These are phyloP conservation scores for Ascobolus immersus DNA, from an alignment of 495 filamentous ascomycete genomes.

Conservation along the genomic window DNA sequence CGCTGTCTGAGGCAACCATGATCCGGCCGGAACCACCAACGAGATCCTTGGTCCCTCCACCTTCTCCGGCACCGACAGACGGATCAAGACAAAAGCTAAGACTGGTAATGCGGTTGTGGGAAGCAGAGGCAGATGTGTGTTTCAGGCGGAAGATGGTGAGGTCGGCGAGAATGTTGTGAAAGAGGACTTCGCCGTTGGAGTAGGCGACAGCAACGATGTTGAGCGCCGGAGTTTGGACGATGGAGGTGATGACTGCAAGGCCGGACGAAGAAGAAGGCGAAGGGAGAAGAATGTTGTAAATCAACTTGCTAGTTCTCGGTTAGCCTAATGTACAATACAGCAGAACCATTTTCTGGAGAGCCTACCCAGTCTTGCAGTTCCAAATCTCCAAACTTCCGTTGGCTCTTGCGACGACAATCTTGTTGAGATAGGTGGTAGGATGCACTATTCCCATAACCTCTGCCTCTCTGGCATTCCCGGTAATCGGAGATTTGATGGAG, in stretches of 20 bases:
- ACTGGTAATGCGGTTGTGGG: conserved; percentile 31
- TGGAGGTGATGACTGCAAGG: conserved; percentile 50
- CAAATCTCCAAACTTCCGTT: conserved; percentile 90
- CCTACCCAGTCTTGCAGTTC: conserved; percentile 61
- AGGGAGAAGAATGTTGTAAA: conserved; percentile 59
- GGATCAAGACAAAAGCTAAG: conserved; percentile 83
- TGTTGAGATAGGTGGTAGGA: conserved; percentile 59
- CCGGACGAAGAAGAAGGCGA: conserved; percentile 20
- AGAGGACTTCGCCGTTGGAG: conserved; percentile 44
- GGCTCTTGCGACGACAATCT: conserved; percentile 60
- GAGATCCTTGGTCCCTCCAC: conserved; percentile 44
- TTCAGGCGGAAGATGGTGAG: conserved; percentile 39
- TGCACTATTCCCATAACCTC: conserved; percentile 10
- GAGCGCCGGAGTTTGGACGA: conserved; percentile 58
- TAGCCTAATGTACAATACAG: background rate
- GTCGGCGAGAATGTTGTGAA: conserved; percentile 59
- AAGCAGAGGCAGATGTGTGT: conserved; percentile 23
- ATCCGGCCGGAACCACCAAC: conserved; percentile 57
- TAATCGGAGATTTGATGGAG: conserved; percentile 7
- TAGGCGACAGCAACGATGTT: conserved; percentile 76
- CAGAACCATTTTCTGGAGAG: background rate
- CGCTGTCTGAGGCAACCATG: conserved; percentile 19
- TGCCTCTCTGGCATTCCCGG: conserved; percentile 3
- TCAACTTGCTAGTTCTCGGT: conserved; percentile 27
- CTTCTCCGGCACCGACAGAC: conserved; percentile 70